Evolutionary conservation across 2,329 filamentous ascomycete genomes (phyloP).

Genomic region (Aspergillus ruber): DNA sequence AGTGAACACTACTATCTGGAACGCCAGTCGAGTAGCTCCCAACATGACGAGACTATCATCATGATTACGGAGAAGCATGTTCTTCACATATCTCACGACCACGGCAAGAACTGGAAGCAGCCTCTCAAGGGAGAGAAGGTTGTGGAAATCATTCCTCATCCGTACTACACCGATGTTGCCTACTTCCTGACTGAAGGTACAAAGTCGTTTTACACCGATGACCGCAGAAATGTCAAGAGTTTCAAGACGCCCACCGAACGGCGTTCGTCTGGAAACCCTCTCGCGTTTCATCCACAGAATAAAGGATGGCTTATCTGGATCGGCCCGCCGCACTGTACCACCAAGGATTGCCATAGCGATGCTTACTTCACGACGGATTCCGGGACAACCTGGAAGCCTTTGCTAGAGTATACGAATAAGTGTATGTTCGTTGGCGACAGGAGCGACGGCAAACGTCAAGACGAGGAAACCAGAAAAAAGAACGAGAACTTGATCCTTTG

Average conservation of each 20-base stretch:
- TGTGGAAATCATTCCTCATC: slow-evolving; percentile 66
- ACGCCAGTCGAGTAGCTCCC: slow-evolving; percentile 57
- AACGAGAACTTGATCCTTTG: slow-evolving; percentile 60
- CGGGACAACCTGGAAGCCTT: slow-evolving; percentile 68
- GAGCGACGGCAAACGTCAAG: slow-evolving; percentile 32
- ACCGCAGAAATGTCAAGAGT: slow-evolving; percentile 68
- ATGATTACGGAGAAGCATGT: slow-evolving; percentile 54
- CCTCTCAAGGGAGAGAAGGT: slow-evolving; percentile 66
- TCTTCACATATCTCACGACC: slow-evolving; percentile 71
- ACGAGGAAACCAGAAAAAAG: neutral
- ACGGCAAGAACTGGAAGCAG: slow-evolving; percentile 78
- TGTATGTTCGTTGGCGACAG: slow-evolving; percentile 78
- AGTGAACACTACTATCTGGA: slow-evolving; percentile 69
- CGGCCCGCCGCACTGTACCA: slow-evolving; percentile 62
- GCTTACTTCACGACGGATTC: slow-evolving; percentile 74
- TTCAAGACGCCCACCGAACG: slow-evolving; percentile 65
- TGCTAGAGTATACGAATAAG: slow-evolving; percentile 67
- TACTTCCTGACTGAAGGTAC: slow-evolving; percentile 72
- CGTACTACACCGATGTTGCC: slow-evolving; percentile 73
- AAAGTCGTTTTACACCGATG: slow-evolving; percentile 70
- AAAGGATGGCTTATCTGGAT: slow-evolving; percentile 92
- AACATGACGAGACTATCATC: slow-evolving; percentile 66
- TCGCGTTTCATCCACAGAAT: slow-evolving; percentile 76
- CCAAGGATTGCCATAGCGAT: slow-evolving; percentile 60
- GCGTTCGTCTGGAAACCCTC: slow-evolving; percentile 46